phyloP scores from a whole-genome alignment of 2,329 filamentous ascomycete species.

The Apiospora sp. region DNA sequence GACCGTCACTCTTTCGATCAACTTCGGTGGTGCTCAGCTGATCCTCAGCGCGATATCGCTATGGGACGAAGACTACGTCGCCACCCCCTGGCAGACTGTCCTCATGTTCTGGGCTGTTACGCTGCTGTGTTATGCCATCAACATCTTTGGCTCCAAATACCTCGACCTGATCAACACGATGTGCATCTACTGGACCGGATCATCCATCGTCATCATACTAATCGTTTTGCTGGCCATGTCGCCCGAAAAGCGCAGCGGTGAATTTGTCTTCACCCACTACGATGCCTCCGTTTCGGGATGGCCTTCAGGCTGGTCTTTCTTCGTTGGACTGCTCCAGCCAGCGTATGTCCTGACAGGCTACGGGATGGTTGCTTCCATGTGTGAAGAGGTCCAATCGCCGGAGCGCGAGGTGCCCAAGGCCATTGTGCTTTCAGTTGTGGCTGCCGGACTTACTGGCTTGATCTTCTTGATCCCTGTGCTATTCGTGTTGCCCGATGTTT shows the following conservation, averaged over 20 bases:
- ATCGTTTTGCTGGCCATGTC: slow-evolving; percentile 67
- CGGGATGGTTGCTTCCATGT: slow-evolving; percentile 76
- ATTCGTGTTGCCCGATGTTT: slow-evolving; percentile 76
- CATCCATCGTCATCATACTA: slow-evolving; percentile 61
- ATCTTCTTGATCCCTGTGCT: slow-evolving; percentile 77
- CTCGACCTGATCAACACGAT: slow-evolving; percentile 76
- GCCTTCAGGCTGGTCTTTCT: slow-evolving; percentile 76
- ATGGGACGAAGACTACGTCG: slow-evolving; percentile 73
- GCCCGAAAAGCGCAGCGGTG: slow-evolving; percentile 61
- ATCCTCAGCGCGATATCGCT: slow-evolving; percentile 73
- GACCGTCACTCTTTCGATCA: slow-evolving; percentile 71
- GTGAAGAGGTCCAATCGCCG: slow-evolving; percentile 75
- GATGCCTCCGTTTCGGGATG: slow-evolving; percentile 72
- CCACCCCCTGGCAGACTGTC: slow-evolving; percentile 74
- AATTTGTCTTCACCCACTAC: slow-evolving; percentile 74
- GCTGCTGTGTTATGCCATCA: slow-evolving; percentile 68
- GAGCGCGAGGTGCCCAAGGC: slow-evolving; percentile 74
- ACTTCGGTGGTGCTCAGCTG: slow-evolving; percentile 73
- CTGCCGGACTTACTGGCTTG: slow-evolving; percentile 63
- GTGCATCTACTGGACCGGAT: slow-evolving; percentile 76
- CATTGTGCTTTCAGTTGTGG: slow-evolving; percentile 71
- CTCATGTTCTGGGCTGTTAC: slow-evolving; percentile 77
- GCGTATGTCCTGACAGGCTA: slow-evolving; percentile 70
- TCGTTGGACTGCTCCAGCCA: slow-evolving; percentile 74
- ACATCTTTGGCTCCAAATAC: slow-evolving; percentile 66